These are phyloP conservation scores for Platanus orientalis DNA, from an alignment of 164 flowering plant species.

Conservation along the genomic window DNA sequence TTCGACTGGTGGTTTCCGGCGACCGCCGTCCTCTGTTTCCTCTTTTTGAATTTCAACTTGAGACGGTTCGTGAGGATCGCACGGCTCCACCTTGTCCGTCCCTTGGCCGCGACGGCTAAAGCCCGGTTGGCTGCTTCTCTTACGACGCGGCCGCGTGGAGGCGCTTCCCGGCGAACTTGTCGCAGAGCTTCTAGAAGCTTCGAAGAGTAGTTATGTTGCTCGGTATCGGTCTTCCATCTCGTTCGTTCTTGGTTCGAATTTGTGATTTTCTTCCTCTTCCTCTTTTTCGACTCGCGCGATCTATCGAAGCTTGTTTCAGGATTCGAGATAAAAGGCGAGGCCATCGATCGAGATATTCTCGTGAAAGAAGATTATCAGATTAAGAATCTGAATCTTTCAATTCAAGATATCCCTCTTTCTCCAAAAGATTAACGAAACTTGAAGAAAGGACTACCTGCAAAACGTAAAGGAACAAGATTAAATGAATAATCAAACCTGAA, in stretches of 20 bases:
- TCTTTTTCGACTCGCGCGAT: conserved; percentile 16
- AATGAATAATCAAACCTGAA: no score
- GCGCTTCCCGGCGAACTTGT: conserved; percentile 25
- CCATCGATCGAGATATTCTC: conserved; percentile 6
- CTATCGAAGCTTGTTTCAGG: conserved; percentile 5
- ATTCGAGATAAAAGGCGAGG: conserved; percentile 16
- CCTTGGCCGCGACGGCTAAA: conserved; percentile 59
- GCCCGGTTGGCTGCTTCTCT: conserved; percentile 67
- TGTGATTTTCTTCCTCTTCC: conserved; percentile 13
- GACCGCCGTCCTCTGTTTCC: conserved; percentile 19
- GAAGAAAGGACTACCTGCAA: no score
- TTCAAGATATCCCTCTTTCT: no score
- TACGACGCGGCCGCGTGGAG: conserved; percentile 39
- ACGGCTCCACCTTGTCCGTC: conserved; percentile 77
- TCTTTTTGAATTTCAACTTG: conserved; percentile 45
- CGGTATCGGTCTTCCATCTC: conserved; percentile 34
- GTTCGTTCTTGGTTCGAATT: conserved; percentile 9
- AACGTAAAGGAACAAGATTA: no score
- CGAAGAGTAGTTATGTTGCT: conserved; percentile 55
- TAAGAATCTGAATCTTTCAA: no score
- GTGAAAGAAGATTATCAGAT: no score
- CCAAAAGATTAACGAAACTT: no score
- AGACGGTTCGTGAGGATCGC: conserved; percentile 54
- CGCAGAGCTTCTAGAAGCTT: conserved; percentile 57
- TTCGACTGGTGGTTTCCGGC: conserved; percentile 22